Conservation (phyloP, 305 asterid species). For the Solanum hybrid region DNA sequence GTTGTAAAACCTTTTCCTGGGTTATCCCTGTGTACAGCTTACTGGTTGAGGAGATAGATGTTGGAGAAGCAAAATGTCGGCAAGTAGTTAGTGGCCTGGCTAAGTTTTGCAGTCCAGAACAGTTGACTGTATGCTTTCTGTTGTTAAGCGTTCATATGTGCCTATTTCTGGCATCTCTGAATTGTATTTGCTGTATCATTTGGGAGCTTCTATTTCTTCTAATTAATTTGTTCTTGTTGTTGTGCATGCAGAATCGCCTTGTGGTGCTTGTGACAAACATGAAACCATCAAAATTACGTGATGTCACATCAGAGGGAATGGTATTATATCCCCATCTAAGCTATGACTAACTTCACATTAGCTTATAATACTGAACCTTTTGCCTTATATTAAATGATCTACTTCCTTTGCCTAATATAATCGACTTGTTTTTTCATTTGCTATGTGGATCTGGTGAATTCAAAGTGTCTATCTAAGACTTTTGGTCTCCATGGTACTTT, state of each 20-base stretch:
- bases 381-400: not conserved
- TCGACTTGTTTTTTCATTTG: not conserved
- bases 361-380: not conserved
- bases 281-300: slow-evolving; percentile 88
- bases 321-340: slow-evolving; percentile 26
- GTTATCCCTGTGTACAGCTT: slow-evolving; percentile 38
- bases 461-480: not conserved
- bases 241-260: slow-evolving; percentile 54
- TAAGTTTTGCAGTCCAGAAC: slow-evolving; percentile 76
- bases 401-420: not conserved
- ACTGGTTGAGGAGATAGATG: slow-evolving; percentile 96
- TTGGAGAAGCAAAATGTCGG: slow-evolving; percentile 81
- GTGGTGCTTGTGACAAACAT: slow-evolving; percentile 87
- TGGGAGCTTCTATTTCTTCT: slow-evolving; percentile 11
- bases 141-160: not conserved
- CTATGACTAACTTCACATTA: not conserved
- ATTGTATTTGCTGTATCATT: not conserved
- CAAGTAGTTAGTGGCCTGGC: slow-evolving; percentile 98
- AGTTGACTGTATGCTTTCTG: slow-evolving; percentile 49
- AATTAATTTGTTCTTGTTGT: slow-evolving; percentile 6
- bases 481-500: not conserved
- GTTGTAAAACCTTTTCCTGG: slow-evolving; percentile 1
- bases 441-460: not conserved
- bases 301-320: slow-evolving; percentile 93
- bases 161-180: slow-evolving; percentile 5